Evolutionary conservation across 106 monocot genomes (phyloP).

Genomic region (Hemerocallis citrina): DNA sequence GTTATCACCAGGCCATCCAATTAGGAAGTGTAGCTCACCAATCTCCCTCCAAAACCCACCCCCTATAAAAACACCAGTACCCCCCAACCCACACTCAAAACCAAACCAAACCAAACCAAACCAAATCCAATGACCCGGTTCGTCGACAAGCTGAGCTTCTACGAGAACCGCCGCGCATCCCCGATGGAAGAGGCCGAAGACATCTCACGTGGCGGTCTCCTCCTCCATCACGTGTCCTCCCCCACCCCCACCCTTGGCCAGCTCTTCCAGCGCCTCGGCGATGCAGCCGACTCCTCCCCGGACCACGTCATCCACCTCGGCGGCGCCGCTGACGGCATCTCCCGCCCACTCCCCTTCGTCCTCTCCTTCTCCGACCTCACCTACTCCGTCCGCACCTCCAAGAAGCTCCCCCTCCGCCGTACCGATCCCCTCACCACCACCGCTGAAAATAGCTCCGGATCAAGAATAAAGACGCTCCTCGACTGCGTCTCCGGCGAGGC

Average conservation of each 20-base stretch:
- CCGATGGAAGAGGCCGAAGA: constrained; percentile 67
- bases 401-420: constrained; percentile 10
- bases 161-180: constrained; percentile 18
- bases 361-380: constrained; percentile 67
- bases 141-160: constrained; percentile 36
- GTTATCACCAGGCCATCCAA: background rate
- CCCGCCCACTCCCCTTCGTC: constrained; percentile 15
- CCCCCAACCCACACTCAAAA: background rate
- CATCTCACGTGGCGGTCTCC: constrained; percentile 36
- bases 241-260: constrained; percentile 37
- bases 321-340: constrained; percentile 2
- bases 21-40: background rate
- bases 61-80: background rate
- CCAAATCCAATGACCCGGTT: constrained; percentile 45
- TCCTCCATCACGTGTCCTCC: constrained; percentile 11
- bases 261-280: constrained; percentile 55
- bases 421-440: background rate
- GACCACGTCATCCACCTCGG: constrained; percentile 24
- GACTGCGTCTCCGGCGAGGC: constrained; percentile 76
- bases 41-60: background rate
- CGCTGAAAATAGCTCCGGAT: background rate
- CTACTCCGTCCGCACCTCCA: constrained; percentile 49
- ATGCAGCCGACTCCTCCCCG: constrained; percentile 11
- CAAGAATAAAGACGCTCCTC: constrained; percentile 40
- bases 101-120: background rate